These are phyloP conservation scores for Stipa capillata DNA, from an alignment of 176 grass and related monocot genomes.

Conservation along the genomic window DNA sequence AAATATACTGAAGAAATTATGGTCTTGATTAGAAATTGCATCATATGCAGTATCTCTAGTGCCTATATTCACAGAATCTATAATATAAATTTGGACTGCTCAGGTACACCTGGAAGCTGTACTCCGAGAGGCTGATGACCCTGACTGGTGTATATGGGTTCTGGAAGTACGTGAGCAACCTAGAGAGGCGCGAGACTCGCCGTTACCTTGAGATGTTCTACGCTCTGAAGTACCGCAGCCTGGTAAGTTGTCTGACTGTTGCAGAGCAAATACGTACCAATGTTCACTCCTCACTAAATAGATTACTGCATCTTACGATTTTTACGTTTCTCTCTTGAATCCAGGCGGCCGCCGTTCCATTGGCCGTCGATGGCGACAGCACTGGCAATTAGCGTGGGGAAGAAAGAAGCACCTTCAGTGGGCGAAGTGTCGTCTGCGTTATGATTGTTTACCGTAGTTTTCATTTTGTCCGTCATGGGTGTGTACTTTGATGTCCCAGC, in stretches of 20 bases:
- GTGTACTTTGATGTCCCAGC: not conserved
- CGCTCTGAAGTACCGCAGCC: constrained; percentile 75
- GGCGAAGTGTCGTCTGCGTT: constrained; percentile 6
- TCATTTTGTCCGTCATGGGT: constrained; percentile 1
- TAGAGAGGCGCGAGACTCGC: constrained; percentile 84
- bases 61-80: not conserved
- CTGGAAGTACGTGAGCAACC: constrained; percentile 95
- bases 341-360: constrained; percentile 46
- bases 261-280: not conserved
- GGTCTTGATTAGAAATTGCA: not conserved
- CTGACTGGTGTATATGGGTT: constrained; percentile 91
- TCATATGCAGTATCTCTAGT: not conserved
- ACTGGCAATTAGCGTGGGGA: not conserved
- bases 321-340: not conserved
- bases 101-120: constrained; percentile 99
- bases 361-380: constrained; percentile 36
- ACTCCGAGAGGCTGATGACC: constrained; percentile 98
- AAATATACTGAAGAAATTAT: not conserved
- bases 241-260: constrained; percentile 39
- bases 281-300: not conserved
- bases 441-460: constrained; percentile 10
- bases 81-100: not conserved
- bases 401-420: not conserved
- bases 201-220: constrained; percentile 99
- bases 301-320: not conserved